Base-by-base conservation (phyloP, 73 alveolate species). In the Blepharisma japonicum region DNA sequence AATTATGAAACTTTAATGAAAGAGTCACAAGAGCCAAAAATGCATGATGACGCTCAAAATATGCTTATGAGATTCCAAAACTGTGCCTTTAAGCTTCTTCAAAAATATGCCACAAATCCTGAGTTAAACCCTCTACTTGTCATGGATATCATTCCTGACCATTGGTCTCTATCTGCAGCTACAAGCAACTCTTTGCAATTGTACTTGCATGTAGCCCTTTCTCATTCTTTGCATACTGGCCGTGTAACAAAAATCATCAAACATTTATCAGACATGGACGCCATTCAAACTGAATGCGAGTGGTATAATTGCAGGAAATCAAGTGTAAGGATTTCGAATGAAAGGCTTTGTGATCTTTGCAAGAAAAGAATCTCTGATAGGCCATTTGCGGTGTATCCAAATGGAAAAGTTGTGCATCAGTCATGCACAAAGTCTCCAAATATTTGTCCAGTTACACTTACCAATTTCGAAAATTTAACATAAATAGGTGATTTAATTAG, bases 361-460 rank as follows among this genome's bases (percentile, higher is more conserved):
- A 39, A 70, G 56, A 70, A 47, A 45, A 70, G 46, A 47, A 70
- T 70, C 5, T 72, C 71, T 9, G 80, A 70, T 47, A 23, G 66
- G 61, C 68, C 66, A 38, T 70, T 70, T 70, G 56, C 71, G 2
- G 80, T 70, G 25, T 45, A 45, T 39, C 80, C 80, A 14, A 45
- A 39, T 39, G 80, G 80, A n/a, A 70, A 70, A 25, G 66, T 47
- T 2, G 56, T 70, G 14, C 80, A 70, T 70, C 66, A 70, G 80
- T 14, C n/a, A 45, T 70, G 80, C 61, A 47, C 46, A 54, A 25
- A 11, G 14, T 14, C 74, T 20, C 74, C 74, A 14, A 61, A 61
- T 61, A 25, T 61, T n/a, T 61, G 74, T 61, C 74, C 74, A 18
- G 74, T 61, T 61, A 61, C 74, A 20, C 14, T 14, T 61, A 25